Percentiles rank a stretch among this genome's conserved stretches.
phyloP scores from a whole-genome alignment of 345 rosid genomes.

The Lepidium sativum region DNA sequence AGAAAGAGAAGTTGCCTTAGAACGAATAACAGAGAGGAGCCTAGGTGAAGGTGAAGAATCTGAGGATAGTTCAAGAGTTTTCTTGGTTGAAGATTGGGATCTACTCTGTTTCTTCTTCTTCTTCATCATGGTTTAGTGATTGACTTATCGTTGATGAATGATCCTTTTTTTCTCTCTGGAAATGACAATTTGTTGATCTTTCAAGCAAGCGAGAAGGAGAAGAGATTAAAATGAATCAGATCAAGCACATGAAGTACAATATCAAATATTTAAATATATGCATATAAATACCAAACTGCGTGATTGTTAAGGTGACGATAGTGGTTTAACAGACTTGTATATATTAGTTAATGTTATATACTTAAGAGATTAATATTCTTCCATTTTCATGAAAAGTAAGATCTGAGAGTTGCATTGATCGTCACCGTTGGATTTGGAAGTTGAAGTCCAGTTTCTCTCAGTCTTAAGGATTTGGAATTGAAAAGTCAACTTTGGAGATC shows the following conservation, averaged over 20 bases:
- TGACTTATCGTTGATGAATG: constrained; percentile 16
- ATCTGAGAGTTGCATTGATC: constrained; percentile 16
- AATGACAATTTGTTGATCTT: background rate
- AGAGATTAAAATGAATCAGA: constrained; percentile 17
- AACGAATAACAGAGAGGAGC: constrained; percentile 23
- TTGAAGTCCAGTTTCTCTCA: constrained; percentile 10
- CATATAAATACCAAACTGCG: background rate
- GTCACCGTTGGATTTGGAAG: constrained; percentile 2
- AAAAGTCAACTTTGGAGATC: constrained; percentile 28
- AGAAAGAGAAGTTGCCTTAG: constrained; percentile 22
- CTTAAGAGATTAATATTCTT: background rate
- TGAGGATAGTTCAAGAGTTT: constrained; percentile 13
- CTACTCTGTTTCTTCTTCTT: constrained; percentile 28
- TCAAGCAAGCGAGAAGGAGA: constrained; percentile 7
- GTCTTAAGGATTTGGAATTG: constrained; percentile 4
- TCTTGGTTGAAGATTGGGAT: constrained; percentile 20
- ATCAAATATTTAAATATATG: background rate
- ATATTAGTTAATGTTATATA: background rate
- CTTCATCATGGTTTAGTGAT: constrained; percentile 20
- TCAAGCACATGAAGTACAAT: constrained; percentile 16
- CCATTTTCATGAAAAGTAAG: constrained; percentile 8
- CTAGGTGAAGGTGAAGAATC: constrained; percentile 29
- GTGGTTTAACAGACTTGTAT: constrained; percentile 16
- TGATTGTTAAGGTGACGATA: constrained; percentile 19
- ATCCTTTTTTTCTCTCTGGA: background rate